Percentiles rank a stretch among this genome's conserved stretches.
phyloP scores from a whole-genome alignment of 2,329 filamentous ascomycete genomes.

The Xylaria arbuscula region DNA sequence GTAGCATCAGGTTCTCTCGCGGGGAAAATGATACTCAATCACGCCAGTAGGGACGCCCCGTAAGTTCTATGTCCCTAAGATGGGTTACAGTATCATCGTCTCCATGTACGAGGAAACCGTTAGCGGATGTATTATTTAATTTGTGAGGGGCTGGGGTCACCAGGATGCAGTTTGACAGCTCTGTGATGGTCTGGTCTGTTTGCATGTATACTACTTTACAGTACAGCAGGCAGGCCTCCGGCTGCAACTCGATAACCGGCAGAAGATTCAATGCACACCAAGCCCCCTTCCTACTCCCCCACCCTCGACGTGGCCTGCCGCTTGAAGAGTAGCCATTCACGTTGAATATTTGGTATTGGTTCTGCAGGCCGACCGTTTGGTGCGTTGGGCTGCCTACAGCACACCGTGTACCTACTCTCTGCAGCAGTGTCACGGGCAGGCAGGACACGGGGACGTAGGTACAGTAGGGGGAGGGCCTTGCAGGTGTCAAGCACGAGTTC shows the following conservation, averaged over 20 bases:
- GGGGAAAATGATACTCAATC: background rate
- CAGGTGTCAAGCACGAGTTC: slow-evolving; percentile 34
- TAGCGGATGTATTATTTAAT: slow-evolving; percentile 18
- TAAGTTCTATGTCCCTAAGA: background rate
- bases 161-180: slow-evolving; percentile 26
- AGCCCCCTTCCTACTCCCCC: background rate
- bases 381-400: slow-evolving; percentile 6
- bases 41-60: slow-evolving; percentile 1
- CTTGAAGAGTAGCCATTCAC: slow-evolving; percentile 6
- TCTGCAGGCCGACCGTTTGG: slow-evolving; percentile 7
- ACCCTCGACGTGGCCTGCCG: slow-evolving; percentile 34
- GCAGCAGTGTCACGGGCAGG: background rate
- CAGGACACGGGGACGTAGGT: too few species aligned
- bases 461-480: slow-evolving; percentile 17
- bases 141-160: slow-evolving; percentile 2
- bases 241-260: slow-evolving; percentile 33
- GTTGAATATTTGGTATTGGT: slow-evolving; percentile 11
- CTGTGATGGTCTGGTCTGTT: slow-evolving; percentile 19
- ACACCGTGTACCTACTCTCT: slow-evolving; percentile 11
- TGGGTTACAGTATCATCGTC: background rate
- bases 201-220: slow-evolving; percentile 8
- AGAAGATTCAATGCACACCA: slow-evolving; percentile 22
- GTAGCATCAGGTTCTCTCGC: slow-evolving; percentile 1
- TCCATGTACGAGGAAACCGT: slow-evolving; percentile 8
- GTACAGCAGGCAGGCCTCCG: slow-evolving; percentile 1